Evolutionary conservation across 148 eudicot species (phyloP).

Genomic region (Dysphania ambrosioides): DNA sequence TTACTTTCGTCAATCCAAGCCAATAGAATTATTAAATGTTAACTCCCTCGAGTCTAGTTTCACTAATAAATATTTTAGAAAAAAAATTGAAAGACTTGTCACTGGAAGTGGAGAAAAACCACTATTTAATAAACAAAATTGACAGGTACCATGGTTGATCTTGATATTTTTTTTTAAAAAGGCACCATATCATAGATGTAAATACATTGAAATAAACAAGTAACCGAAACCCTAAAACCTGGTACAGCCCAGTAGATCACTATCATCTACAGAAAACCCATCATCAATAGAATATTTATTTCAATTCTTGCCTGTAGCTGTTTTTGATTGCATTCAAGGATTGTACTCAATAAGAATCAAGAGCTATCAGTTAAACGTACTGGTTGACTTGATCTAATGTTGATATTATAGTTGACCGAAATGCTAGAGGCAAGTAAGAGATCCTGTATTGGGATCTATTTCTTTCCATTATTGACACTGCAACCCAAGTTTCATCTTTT

Average conservation of each 20-base stretch:
- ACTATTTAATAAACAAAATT: no score
- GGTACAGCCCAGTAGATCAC: not conserved
- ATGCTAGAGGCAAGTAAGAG: slow-evolving; percentile 78
- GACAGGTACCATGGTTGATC: not conserved
- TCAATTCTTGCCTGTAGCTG: not conserved
- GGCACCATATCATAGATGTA: no score
- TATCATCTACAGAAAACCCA: not conserved
- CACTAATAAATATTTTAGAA: not conserved
- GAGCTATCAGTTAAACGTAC: slow-evolving; percentile 39
- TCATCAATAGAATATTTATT: not conserved
- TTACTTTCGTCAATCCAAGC: not conserved
- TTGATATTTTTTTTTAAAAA: no score
- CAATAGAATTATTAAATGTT: not conserved
- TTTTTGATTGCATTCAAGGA: not conserved
- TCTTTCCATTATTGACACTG: slow-evolving; percentile 88
- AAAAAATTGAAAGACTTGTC: not conserved
- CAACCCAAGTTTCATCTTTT: slow-evolving; percentile 80
- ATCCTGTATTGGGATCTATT: slow-evolving; percentile 89
- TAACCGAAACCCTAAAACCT: no score
- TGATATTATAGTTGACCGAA: slow-evolving; percentile 65
- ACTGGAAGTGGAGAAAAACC: not conserved
- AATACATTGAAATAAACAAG: no score
- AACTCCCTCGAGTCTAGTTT: not conserved
- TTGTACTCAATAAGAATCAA: slow-evolving; percentile 3
- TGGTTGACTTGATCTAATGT: slow-evolving; percentile 74